Conservation (phyloP, 805 yeast species). For the Wickerhamiella nectarea region DNA sequence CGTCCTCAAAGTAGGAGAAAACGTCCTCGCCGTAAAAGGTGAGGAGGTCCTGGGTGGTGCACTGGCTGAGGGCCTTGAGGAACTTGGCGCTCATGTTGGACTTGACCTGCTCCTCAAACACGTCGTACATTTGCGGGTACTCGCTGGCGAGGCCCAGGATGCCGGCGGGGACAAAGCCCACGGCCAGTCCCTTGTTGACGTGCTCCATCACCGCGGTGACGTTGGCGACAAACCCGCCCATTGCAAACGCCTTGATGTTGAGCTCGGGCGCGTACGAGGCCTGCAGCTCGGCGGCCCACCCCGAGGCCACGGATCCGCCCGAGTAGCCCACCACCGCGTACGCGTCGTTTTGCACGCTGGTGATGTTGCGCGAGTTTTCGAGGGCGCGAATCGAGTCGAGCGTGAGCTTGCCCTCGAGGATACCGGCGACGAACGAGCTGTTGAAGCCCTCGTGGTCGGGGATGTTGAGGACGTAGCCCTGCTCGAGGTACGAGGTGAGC, state of each 20-base stretch:
- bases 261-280: conserved; percentile 22
- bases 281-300: conserved; percentile 22
- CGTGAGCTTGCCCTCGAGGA: conserved; percentile 20
- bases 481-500: conserved; percentile 12
- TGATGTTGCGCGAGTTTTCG: conserved; percentile 3
- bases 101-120: conserved; percentile 7
- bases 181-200: conserved; percentile 13
- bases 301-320: conserved; percentile 22
- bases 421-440: conserved; percentile 18
- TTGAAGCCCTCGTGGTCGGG: conserved; percentile 21
- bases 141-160: conserved; percentile 19
- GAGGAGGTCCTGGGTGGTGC: conserved; percentile 13
- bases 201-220: conserved; percentile 10
- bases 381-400: conserved; percentile 25
- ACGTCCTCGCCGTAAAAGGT: conserved; percentile 14
- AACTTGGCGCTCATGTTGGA: conserved; percentile 3
- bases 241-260: conserved; percentile 19
- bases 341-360: conserved; percentile 1
- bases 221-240: conserved; percentile 19
- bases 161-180: conserved; percentile 20
- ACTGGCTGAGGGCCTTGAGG: conserved; percentile 11
- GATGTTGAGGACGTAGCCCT: conserved; percentile 17
- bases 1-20: conserved; percentile 14
- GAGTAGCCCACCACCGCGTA: conserved; percentile 20
- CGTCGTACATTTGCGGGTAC: conserved; percentile 14